Evolutionary conservation across 176 grass and related monocot genomes (phyloP).

Genomic region (Oryza meridionalis): DNA sequence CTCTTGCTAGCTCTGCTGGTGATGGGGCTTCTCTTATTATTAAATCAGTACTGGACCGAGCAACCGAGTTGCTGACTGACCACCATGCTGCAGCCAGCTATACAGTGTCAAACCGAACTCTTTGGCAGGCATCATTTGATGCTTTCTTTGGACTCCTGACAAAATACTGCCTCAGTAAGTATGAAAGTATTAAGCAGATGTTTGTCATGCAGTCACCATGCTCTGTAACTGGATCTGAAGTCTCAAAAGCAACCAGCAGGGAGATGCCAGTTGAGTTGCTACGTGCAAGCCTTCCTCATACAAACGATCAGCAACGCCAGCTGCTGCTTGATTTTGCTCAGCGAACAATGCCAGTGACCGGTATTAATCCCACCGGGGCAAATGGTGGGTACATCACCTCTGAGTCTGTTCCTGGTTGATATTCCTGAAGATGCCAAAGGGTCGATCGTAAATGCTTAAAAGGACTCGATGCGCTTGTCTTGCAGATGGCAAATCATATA

Average conservation of each 20-base stretch:
- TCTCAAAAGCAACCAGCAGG: constrained; percentile 74
- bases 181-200: constrained; percentile 90
- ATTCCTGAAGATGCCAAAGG: constrained; percentile 17
- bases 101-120: constrained; percentile 72
- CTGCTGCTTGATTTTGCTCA: constrained; percentile 90
- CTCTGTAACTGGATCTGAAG: constrained; percentile 67
- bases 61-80: constrained; percentile 84
- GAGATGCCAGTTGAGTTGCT: constrained; percentile 98
- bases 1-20: constrained; percentile 85
- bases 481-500: constrained; percentile 42
- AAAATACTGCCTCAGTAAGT: constrained; percentile 91
- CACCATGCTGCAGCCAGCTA: constrained; percentile 65
- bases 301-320: constrained; percentile 81
- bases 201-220: constrained; percentile 62
- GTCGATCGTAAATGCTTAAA: constrained; percentile 3
- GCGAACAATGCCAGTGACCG: constrained; percentile 64
- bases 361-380: constrained; percentile 62
- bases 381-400: constrained; percentile 56
- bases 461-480: constrained; percentile 27
- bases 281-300: constrained; percentile 91
- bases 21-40: constrained; percentile 87
- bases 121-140: constrained; percentile 98
- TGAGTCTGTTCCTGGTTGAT: constrained; percentile 89
- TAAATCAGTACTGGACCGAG: constrained; percentile 85
- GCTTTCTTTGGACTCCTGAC: constrained; percentile 96